Evolutionary conservation across 2,329 filamentous ascomycete genomes (phyloP), one percentile per base, ranked within the genome.

Genomic region (Exophiala aquamarina): DNA sequence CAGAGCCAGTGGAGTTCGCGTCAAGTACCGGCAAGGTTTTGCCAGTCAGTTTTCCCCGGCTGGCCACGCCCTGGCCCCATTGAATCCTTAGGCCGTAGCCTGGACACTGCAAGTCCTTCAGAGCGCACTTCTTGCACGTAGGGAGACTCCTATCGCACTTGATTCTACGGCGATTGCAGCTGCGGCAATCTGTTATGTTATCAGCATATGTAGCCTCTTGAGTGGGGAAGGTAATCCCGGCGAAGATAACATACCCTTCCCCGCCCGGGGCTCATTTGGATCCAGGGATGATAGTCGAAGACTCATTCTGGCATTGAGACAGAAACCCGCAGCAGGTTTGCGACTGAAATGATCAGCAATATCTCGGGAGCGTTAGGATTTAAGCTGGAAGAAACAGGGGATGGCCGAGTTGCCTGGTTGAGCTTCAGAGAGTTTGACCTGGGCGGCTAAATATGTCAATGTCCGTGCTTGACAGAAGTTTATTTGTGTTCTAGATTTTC

Each of bases 131-230:
- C n/a, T 52, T 56, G 52, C 66, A 69, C 21, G 61, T 53, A 8
- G 65, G 64, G 10, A 67, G 44, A 31, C 56, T 63, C 21, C 65
- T 57, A 46, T 69, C 65, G 42, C 66, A 69, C 38, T 59, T 64
- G 19, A 69, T 66, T 41, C 67, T 63, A n/a, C 66, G 53, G 28
- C 61, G 52, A 20, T 61, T 61, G 55, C 65, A 69, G 4, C 60
- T 62, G 31, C 66, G 66, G 43, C 66, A 69, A 40, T 64, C 61
- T 64, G 20, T 34, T 34, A 26, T 26, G 6, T 11, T 26, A 26
- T 26, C 11, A 26, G 23, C 23, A 26, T 11, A 26, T 26, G 23
- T 26, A n/a, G n/a, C n/a, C n/a, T n/a, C n/a, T n/a, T n/a, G n/a
- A n/a, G n/a, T n/a, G n/a, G n/a, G n/a, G n/a, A n/a, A n/a, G n/a